Percentiles rank a stretch among this genome's conserved stretches.
phyloP scores from a whole-genome alignment of 2,329 filamentous ascomycete genomes.

The Calonectria hawksworthii region DNA sequence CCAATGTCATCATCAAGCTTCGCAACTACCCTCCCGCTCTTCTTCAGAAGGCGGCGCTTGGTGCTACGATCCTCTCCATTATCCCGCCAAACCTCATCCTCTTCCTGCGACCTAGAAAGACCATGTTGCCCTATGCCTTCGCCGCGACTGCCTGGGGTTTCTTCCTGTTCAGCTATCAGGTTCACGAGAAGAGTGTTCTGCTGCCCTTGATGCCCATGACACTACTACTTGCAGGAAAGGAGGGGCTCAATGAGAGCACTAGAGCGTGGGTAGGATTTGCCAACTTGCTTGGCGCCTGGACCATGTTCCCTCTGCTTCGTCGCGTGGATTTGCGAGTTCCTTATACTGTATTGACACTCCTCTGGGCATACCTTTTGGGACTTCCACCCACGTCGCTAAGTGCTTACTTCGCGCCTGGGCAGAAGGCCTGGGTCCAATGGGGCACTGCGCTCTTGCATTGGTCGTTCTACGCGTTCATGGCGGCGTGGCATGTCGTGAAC shows the following conservation, averaged over 20 bases:
- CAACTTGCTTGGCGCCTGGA: slow-evolving; percentile 91
- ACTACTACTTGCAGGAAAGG: slow-evolving; percentile 81
- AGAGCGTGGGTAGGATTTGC: slow-evolving; percentile 97
- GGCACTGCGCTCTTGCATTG: slow-evolving; percentile 79
- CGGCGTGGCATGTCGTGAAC: slow-evolving; percentile 85
- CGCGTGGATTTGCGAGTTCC: slow-evolving; percentile 88
- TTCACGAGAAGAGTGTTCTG: slow-evolving; percentile 97
- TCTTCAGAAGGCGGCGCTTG: slow-evolving; percentile 82
- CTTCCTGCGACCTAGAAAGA: slow-evolving; percentile 82
- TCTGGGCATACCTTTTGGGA: slow-evolving; percentile 94
- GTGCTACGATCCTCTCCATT: slow-evolving; percentile 82
- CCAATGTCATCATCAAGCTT: slow-evolving; percentile 92
- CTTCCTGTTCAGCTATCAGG: slow-evolving; percentile 97
- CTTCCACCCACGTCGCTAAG: slow-evolving; percentile 83
- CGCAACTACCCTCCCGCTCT: slow-evolving; percentile 77
- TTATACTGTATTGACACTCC: slow-evolving; percentile 84
- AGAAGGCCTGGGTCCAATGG: slow-evolving; percentile 54
- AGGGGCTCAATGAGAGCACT: slow-evolving; percentile 81
- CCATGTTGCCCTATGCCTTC: slow-evolving; percentile 83
- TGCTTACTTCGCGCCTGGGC: slow-evolving; percentile 67
- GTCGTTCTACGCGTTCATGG: slow-evolving; percentile 82
- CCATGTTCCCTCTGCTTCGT: slow-evolving; percentile 90
- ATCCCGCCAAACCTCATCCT: slow-evolving; percentile 84
- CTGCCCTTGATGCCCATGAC: slow-evolving; percentile 96
- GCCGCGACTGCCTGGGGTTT: slow-evolving; percentile 94